Percentiles rank a stretch among this genome's conserved stretches.
These are phyloP conservation scores for Patellifolia procumbens DNA, from an alignment of 179 eudicot species.

Conservation along the genomic window DNA sequence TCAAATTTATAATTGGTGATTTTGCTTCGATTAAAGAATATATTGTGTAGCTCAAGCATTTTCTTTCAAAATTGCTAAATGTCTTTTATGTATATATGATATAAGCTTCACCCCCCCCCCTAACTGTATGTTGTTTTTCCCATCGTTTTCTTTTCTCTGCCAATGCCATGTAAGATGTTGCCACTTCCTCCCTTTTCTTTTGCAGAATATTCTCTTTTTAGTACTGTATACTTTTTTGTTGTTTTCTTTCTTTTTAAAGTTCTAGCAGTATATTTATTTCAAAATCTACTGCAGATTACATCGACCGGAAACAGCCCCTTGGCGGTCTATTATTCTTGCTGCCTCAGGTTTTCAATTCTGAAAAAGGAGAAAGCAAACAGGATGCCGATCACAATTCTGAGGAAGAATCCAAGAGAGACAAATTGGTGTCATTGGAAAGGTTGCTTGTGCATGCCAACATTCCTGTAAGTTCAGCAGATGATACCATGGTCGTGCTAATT, in stretches of 20 bases:
- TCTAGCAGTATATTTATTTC: not conserved
- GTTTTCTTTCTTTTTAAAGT: slow-evolving; percentile 15
- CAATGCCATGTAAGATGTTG: too few species aligned
- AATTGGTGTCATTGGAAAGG: slow-evolving; percentile 65
- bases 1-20: too few species aligned
- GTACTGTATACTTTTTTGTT: not conserved
- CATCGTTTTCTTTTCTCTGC: too few species aligned
- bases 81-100: too few species aligned
- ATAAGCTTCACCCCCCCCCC: too few species aligned
- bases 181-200: too few species aligned
- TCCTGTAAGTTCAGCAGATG: slow-evolving; percentile 60
- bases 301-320: slow-evolving; percentile 59
- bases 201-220: not conserved
- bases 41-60: too few species aligned
- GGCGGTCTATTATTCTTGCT: slow-evolving; percentile 89
- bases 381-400: slow-evolving; percentile 38
- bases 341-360: slow-evolving; percentile 60
- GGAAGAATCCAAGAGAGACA: slow-evolving; percentile 38
- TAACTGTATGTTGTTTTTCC: too few species aligned
- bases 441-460: slow-evolving; percentile 71
- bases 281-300: slow-evolving; percentile 48
- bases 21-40: too few species aligned
- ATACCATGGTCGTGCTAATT: not conserved
- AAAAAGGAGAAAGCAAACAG: slow-evolving; percentile 35
- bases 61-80: too few species aligned